phyloP scores from a whole-genome alignment of 805 yeast genomes.

The Candida corydali region DNA sequence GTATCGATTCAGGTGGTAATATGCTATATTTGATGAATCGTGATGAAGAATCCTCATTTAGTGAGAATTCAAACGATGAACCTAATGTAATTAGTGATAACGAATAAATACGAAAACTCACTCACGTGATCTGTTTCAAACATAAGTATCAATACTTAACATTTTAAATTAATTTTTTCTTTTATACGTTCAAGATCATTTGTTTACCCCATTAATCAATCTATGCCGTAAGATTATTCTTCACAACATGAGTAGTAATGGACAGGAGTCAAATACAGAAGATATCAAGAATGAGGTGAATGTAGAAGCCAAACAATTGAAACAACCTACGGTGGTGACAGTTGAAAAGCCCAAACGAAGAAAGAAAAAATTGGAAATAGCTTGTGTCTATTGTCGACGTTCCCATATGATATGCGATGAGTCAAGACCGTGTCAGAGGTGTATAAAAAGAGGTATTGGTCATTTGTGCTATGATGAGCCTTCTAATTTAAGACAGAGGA shows the following conservation, averaged over 20 bases:
- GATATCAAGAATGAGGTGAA: background rate
- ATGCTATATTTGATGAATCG: background rate
- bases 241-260: background rate
- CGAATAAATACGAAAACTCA: background rate
- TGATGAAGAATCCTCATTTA: constrained; percentile 4
- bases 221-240: too few species aligned
- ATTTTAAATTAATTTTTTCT: background rate
- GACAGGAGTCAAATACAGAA: constrained; percentile 1
- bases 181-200: background rate
- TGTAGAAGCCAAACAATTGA: background rate
- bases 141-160: background rate
- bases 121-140: background rate
- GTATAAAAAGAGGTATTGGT: constrained; percentile 82
- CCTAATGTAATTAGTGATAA: constrained; percentile 1
- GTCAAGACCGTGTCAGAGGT: constrained; percentile 69
- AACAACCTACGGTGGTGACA: too few species aligned
- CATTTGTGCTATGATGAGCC: constrained; percentile 82
- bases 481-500: constrained; percentile 37
- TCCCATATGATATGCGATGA: constrained; percentile 94
- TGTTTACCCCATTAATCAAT: constrained; percentile 2
- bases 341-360: constrained; percentile 17
- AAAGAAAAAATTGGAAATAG: constrained; percentile 54
- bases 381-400: constrained; percentile 88
- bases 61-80: constrained; percentile 1
- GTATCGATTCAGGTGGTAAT: constrained; percentile 10